These are phyloP conservation scores for Echria macrotheca DNA, from an alignment of 495 filamentous ascomycete species.

Conservation along the genomic window DNA sequence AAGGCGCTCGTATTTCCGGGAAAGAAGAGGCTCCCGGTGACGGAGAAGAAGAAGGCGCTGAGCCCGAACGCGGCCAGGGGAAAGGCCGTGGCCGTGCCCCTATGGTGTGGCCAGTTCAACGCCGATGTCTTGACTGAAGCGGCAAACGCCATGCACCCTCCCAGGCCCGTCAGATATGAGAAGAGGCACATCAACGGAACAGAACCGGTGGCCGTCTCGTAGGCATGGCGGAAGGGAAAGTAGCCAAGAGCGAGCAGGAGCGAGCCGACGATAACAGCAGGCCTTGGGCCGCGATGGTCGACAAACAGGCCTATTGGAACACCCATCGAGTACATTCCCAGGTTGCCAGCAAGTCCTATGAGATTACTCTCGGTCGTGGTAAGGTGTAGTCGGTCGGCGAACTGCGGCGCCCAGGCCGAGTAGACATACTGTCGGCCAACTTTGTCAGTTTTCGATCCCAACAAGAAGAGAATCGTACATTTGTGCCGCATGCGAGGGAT, in stretches of 20 bases:
- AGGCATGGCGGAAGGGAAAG: slow-evolving; percentile 66
- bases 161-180: slow-evolving; percentile 76
- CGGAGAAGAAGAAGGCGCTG: slow-evolving; percentile 93
- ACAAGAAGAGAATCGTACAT: slow-evolving; percentile 47
- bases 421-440: slow-evolving; percentile 75
- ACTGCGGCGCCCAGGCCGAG: slow-evolving; percentile 95
- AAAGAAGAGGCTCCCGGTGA: slow-evolving; percentile 69
- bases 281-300: slow-evolving; percentile 74
- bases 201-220: slow-evolving; percentile 57
- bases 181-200: slow-evolving; percentile 73
- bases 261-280: slow-evolving; percentile 68
- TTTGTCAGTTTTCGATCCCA: slow-evolving; percentile 2
- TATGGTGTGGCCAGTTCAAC: slow-evolving; percentile 84
- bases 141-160: slow-evolving; percentile 80
- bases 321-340: slow-evolving; percentile 91
- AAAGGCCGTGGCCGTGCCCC: slow-evolving; percentile 91
- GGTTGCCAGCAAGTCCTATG: slow-evolving; percentile 85
- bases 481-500: slow-evolving; percentile 85
- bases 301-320: slow-evolving; percentile 86
- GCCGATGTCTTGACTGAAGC: slow-evolving; percentile 84
- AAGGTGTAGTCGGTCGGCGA: slow-evolving; percentile 77
- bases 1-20: slow-evolving; percentile 78
- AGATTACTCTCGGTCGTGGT: slow-evolving; percentile 86
- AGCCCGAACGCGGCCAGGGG: slow-evolving; percentile 89
- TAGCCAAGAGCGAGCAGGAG: slow-evolving; percentile 70